Base-by-base conservation (phyloP, 2,329 filamentous ascomycete genomes). In the Cryphonectria parasitica region DNA sequence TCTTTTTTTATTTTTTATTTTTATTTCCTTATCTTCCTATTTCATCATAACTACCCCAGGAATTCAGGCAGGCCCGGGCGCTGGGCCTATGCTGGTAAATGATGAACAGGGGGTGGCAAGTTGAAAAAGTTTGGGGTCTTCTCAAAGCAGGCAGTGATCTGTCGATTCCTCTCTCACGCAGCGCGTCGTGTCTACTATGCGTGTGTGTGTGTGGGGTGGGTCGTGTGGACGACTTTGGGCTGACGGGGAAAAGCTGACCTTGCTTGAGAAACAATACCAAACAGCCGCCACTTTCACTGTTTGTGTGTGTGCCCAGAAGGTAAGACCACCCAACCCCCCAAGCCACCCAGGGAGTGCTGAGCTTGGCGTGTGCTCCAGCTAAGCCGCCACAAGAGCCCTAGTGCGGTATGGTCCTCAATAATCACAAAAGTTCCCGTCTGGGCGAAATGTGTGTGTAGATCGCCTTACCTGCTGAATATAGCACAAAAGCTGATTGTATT, bases 61-160 rank as follows among this genome's bases (percentile, higher is more conserved):
- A 52, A 64, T 65, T 36, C 41, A 56, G n/a, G 34, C 34, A 7
- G 54, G 45, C 7, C 7, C 25, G 39, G 39, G 13, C 19, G n/a
- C 15, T 43, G 36, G 13, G 13, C 34, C 52, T 25, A 34, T 56
- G 61, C 56, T 56, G 60, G 66, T 25, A 45, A 64, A 52, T 60
- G 71, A 71, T 73, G 60, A 45, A 60, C 71, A 73, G 71, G 71
- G 66, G 71, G 71, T 73, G 71, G 71, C 71, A 67, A 73, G 67
- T 73, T 62, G 34, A 41, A 69, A 73, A 71, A 62, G 22, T 34
- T 19, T 65, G 68, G 65, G 54, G 45, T n/a, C 45, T n/a, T 49
- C 43, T 22, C 5, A 28, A 31, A 58, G 36, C 43, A 25, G 66
- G 61, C 56, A 71, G 34, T 62, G 69, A 68, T 68, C 22, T 62